A percentile compares a stretch with the other conserved stretches of the same genome.
These are phyloP conservation scores for Cymbidium sinense DNA, from an alignment of 106 monocot genomes.

Conservation along the genomic window DNA sequence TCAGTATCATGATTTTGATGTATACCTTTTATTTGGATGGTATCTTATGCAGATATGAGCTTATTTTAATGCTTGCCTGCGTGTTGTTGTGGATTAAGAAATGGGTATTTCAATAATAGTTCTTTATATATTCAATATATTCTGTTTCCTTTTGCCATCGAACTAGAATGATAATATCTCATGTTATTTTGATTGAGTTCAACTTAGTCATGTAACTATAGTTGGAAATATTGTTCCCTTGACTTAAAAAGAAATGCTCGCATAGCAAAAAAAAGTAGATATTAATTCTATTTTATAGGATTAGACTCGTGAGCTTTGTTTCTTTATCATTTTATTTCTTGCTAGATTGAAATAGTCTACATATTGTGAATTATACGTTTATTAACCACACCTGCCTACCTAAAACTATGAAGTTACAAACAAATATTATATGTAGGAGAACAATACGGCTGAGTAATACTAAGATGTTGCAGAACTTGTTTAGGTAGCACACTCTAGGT, in stretches of 20 bases:
- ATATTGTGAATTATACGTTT: neutral
- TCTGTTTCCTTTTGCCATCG: neutral
- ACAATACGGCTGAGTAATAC: neutral
- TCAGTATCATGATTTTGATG: constrained; percentile 32
- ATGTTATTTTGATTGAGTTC: neutral
- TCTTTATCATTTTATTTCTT: neutral
- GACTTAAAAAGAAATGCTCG: neutral
- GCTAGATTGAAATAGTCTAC: neutral
- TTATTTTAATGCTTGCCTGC: neutral
- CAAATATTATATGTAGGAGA: neutral
- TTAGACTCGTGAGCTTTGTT: neutral
- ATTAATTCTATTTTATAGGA: neutral
- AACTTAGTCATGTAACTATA: neutral
- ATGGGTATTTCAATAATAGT: neutral
- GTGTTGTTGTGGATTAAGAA: neutral
- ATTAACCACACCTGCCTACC: neutral
- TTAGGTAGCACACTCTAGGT: neutral
- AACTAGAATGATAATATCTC: neutral
- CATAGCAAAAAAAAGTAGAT: neutral
- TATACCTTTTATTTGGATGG: neutral
- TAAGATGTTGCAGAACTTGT: neutral
- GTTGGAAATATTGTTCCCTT: neutral
- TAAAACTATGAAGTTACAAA: neutral
- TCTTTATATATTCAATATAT: neutral
- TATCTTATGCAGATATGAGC: neutral